A percentile compares a stretch with the other conserved stretches of the same genome.
These are phyloP conservation scores for Scopulariopsis brevicaulis DNA, from an alignment of 2,329 filamentous ascomycete genomes.

Conservation along the genomic window DNA sequence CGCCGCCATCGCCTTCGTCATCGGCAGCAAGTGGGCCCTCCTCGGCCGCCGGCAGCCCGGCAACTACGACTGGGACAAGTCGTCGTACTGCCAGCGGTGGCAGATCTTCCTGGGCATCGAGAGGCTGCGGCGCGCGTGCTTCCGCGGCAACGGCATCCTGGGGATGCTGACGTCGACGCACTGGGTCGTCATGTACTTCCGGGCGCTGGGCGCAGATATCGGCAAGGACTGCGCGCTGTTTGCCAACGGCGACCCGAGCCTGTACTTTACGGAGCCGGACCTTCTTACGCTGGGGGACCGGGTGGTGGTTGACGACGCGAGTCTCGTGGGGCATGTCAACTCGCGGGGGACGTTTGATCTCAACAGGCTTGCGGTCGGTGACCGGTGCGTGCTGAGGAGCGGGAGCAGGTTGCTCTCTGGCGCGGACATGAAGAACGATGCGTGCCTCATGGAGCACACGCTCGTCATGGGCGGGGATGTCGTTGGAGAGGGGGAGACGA, in stretches of 20 bases:
- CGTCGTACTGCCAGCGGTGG: constrained; percentile 45
- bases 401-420: constrained; percentile 40
- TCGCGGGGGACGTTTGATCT: constrained; percentile 44
- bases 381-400: constrained; percentile 37
- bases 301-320: constrained; percentile 42
- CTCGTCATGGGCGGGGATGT: constrained; percentile 44
- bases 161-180: constrained; percentile 40
- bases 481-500: constrained; percentile 34
- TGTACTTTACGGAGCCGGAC: constrained; percentile 47
- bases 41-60: constrained; percentile 37
- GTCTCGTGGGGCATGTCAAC: constrained; percentile 44
- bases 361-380: constrained; percentile 36
- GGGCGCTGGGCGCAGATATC: constrained; percentile 38
- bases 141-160: constrained; percentile 35
- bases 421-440: constrained; percentile 38
- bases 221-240: constrained; percentile 44
- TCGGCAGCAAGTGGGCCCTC: constrained; percentile 38
- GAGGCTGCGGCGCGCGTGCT: constrained; percentile 35
- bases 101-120: constrained; percentile 42
- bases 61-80: constrained; percentile 46
- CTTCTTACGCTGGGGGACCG: constrained; percentile 39
- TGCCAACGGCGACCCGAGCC: constrained; percentile 35
- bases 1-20: constrained; percentile 25
- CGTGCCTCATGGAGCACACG: constrained; percentile 44
- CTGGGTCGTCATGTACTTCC: constrained; percentile 41